Base-by-base conservation (phyloP, 2,329 filamentous ascomycete species). In the Zymoseptoria ardabiliae region DNA sequence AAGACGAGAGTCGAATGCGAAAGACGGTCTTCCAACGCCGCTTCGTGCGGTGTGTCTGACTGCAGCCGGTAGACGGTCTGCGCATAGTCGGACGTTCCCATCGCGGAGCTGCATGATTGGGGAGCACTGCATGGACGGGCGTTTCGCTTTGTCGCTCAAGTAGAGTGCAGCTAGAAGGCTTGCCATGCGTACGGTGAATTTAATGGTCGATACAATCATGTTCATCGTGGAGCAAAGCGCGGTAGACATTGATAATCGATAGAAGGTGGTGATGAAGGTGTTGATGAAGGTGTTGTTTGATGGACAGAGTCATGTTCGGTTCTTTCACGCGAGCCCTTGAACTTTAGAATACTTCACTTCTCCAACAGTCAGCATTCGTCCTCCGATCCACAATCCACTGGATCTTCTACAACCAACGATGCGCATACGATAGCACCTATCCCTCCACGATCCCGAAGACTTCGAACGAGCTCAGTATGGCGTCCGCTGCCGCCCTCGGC, bases 361-460 rank as follows among this genome's bases (percentile, higher is more conserved):
- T 41, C 35, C 35, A 17, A 41, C 35, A 41, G 13, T 41, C 35
- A 41, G 35, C 35, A 41, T 17, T 41, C 17, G 35, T 41, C 3
- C 35, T 28, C 8, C 25, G 25, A 28, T 28, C 8, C 25, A 8
- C 25, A 9, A n/a, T 45, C 17, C 17, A n/a, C 35, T 45, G 5
- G 3, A 4, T 17, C 11, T 41, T 41, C 10, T 6, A 13, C 35
- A 28, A 20, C 10, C 17, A 23, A 58, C 50, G 51, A 60, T 62
- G 61, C 58, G 61, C 55, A 49, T n/a, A 53, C 56, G 56, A 57
- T 57, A 57, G 28, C 56, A 25, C 23, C 17, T 51, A n/a, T 45
- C 11, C 6, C 13, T n/a, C 5, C 6, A 45, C 13, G 35, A 45
- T 45, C 35, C 4, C 48, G 20, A 35, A 17, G 45, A 51, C 13